Base-by-base conservation (phyloP, 345 rosid species). In the Jatropha curcas region DNA sequence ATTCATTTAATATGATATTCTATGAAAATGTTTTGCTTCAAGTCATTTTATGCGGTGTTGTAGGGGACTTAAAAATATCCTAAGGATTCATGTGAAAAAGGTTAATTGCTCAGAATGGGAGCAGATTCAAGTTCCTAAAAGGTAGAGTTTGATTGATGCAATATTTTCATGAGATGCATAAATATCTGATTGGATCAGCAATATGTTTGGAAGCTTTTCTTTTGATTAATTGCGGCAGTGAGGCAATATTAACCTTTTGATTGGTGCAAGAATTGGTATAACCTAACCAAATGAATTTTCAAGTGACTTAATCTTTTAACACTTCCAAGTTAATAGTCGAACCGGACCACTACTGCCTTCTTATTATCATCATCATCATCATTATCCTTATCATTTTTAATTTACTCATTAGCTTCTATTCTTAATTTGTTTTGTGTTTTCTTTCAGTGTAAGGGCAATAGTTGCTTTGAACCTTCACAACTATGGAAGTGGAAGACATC, bases 401-500 rank as follows among this genome's bases (percentile, higher is more conserved):
- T 45, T 43, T 34, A 6, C 60, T 68, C 19, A 28, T 57, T 14
- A 28, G 27, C 20, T 37, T 20, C 25, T 28, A 6, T 19, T 41
- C n/a, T 4, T 7, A 27, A 59, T 57, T 60, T 30, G 55, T 62
- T 17, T 50, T 68, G n/a, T 20, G 31, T 17, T 62, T 72, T 45
- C 56, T 78, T 74, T 37, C 77, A 96, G 98, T 77, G 89, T 96
- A 34, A 86, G 99, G 86, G 96, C 99, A 27, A 87, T 96, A 34
- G 96, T 96, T 72, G 93, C 87, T 72, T 80, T 96, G 77, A 93
- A 96, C 84, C 95, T 96, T 84, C 86, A 88, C 79, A 96, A 75
- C 74, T 96, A 96, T 69, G 99, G 88, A 60, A 93, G 98, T 81
- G 99, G 99, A 71, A 86, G 99, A 80, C 86, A 89, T 68, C 99